Percentiles rank a stretch among this genome's conserved stretches.
phyloP scores from a whole-genome alignment of 2,329 filamentous ascomycete species.

The Coniella lustricola region DNA sequence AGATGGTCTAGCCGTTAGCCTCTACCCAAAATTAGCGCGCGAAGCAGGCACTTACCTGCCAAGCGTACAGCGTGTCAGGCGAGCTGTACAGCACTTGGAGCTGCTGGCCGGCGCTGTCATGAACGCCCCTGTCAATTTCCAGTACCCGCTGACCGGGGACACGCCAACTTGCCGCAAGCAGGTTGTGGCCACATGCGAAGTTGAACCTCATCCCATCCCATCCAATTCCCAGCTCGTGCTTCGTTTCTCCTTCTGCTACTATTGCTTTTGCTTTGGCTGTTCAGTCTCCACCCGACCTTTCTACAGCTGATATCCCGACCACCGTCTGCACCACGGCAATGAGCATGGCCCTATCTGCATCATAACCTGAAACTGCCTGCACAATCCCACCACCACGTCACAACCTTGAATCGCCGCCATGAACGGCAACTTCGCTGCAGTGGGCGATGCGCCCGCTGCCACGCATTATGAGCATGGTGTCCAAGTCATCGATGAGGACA shows the following conservation, averaged over 20 bases:
- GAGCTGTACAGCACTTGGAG: neutral
- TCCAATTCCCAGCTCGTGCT: neutral
- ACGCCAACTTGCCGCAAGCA: constrained; percentile 6
- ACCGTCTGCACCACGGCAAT: constrained; percentile 7
- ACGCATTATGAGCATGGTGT: constrained; percentile 84
- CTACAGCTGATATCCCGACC: neutral
- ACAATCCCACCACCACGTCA: constrained; percentile 1
- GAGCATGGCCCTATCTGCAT: constrained; percentile 14
- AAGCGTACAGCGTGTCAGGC: too few species aligned
- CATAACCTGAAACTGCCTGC: constrained; percentile 2
- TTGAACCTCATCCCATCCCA: neutral
- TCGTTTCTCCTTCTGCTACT: constrained; percentile 1
- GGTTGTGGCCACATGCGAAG: constrained; percentile 3
- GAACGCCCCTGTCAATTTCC: neutral
- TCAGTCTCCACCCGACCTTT: neutral
- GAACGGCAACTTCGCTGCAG: constrained; percentile 76
- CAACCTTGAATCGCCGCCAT: constrained; percentile 31
- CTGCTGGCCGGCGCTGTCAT: neutral
- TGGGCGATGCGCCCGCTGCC: constrained; percentile 57
- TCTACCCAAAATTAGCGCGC: too few species aligned
- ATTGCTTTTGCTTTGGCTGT: neutral
- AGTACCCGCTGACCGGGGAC: neutral
- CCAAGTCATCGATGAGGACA: constrained; percentile 93
- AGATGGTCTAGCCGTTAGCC: too few species aligned
- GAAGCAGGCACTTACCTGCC: too few species aligned